Evolutionary conservation across 1,139 yeast species (phyloP), one percentile per base, ranked within the genome.

Genomic region (Nakaseomyces delphensis): DNA sequence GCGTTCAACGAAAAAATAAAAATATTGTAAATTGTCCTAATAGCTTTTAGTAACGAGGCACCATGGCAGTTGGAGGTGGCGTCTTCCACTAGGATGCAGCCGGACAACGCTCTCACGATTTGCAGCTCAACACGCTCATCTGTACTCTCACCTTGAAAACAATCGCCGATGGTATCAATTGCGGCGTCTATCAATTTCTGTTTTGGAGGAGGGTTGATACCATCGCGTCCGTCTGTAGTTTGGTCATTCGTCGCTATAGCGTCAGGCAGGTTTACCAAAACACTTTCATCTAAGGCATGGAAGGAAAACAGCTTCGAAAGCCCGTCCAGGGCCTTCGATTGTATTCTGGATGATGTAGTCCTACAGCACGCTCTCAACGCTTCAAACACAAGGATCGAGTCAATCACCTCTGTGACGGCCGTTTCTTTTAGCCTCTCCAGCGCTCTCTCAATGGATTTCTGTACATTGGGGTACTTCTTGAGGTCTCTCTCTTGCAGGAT

Each of bases 81-180:
- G 38, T 81, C 76, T 45, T 79, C 86, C 48, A 79, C 81, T 36
- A 89, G 69, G 14, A 89, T 83, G 45, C 95, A 89, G 48, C 91
- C 87, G 65, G 91, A 81, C 44, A 93, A 71, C 0, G 96, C 96
- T 56, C 95, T 78, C 27, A 89, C 83, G 14, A 91, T 91, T 64
- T 93, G 98, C 43, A 91, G 66, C 66, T 93, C 98, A 33, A 93
- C 79, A 48, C 76, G 80, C 13, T 84, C 80, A 57, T 89, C 95
- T 0, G 97, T 86, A 1, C 87, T 86, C 60, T 89, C 97, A 21
- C 95, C 95, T 47, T 82, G 86, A 62, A 85, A 89, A 51, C 95
- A 84, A 16, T 83, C 79, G 31, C 94, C 77, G 24, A 89, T 85
- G 10, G 87, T 83, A 49, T 83, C 83, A 23, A 93, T 83, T 0